A percentile compares a stretch with the other conserved stretches of the same genome.
phyloP scores from a whole-genome alignment of 805 yeast species.

The Yamadazyma endophytica region DNA sequence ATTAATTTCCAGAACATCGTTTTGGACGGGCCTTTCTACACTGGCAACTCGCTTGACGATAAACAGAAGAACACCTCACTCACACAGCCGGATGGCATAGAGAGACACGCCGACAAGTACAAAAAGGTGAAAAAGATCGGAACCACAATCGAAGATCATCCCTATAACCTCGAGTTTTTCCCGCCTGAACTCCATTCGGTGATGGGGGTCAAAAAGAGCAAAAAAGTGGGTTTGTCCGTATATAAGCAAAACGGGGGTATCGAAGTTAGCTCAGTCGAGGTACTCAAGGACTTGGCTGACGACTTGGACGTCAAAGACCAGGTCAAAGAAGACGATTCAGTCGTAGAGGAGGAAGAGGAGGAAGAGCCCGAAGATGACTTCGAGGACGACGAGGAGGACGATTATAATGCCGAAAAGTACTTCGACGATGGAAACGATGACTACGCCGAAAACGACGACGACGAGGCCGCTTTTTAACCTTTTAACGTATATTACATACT shows the following conservation, averaged over 20 bases:
- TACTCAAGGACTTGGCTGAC: constrained; percentile 45
- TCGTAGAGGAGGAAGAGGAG: constrained; percentile 40
- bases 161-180: constrained; percentile 64
- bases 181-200: constrained; percentile 74
- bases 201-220: constrained; percentile 57
- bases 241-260: constrained; percentile 38
- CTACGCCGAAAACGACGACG: constrained; percentile 58
- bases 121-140: constrained; percentile 67
- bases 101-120: constrained; percentile 79
- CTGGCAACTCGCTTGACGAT: constrained; percentile 46
- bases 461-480: constrained; percentile 57
- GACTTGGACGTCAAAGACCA: constrained; percentile 66
- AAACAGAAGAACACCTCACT: constrained; percentile 9
- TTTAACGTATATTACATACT: constrained; percentile 14
- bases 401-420: constrained; percentile 75
- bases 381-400: constrained; percentile 73
- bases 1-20: constrained; percentile 51
- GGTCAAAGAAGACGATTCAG: constrained; percentile 57
- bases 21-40: constrained; percentile 62
- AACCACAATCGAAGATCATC: constrained; percentile 72
- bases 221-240: constrained; percentile 39
- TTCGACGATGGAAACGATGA: constrained; percentile 67
- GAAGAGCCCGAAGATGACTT: constrained; percentile 64
- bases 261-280: constrained; percentile 41
- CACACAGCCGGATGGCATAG: constrained; percentile 56